Percentiles rank a stretch among this genome's conserved stretches.
Conservation (phyloP, 768 basidiomycete genomes). For the Boletus fagicola region DNA sequence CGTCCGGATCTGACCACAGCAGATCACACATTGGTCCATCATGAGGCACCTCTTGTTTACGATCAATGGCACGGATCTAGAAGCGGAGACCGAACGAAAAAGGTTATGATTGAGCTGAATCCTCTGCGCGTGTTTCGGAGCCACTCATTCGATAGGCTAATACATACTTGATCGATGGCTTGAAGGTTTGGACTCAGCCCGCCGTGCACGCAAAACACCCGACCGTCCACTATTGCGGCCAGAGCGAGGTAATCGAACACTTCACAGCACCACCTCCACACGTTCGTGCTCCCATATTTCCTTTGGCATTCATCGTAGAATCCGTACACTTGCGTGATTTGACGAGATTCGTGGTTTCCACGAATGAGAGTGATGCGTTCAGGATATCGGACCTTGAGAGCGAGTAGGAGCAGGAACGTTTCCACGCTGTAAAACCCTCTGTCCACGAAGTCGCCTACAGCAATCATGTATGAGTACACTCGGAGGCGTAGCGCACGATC, state of each 20-base stretch:
- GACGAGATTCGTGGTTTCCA: slow-evolving; percentile 96
- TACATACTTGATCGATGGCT: slow-evolving; percentile 80
- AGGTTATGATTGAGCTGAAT: slow-evolving; percentile 23
- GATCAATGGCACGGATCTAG: slow-evolving; percentile 90
- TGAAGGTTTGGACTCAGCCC: slow-evolving; percentile 89
- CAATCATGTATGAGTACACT: slow-evolving; percentile 9
- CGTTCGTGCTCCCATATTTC: slow-evolving; percentile 91
- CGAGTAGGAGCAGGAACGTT: slow-evolving; percentile 90
- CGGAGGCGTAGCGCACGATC: slow-evolving; percentile 5
- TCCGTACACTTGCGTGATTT: slow-evolving; percentile 95
- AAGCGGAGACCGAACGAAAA: slow-evolving; percentile 17
- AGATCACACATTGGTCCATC: slow-evolving; percentile 99
- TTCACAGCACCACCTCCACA: slow-evolving; percentile 98
- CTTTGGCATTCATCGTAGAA: slow-evolving; percentile 96
- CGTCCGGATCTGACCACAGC: slow-evolving; percentile 99
- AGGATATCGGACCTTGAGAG: slow-evolving; percentile 95
- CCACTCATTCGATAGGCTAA: slow-evolving; percentile 14
- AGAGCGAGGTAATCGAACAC: slow-evolving; percentile 97
- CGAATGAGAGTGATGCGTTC: slow-evolving; percentile 96
- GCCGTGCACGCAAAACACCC: slow-evolving; percentile 97
- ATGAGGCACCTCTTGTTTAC: slow-evolving; percentile 97
- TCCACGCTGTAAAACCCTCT: slow-evolving; percentile 97
- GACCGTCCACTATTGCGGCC: slow-evolving; percentile 94
- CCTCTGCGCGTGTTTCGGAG: slow-evolving; percentile 17
- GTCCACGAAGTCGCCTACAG: slow-evolving; percentile 93